These are phyloP conservation scores for Trichoderma lentiforme DNA, from an alignment of 2,329 filamentous ascomycete genomes.

Conservation along the genomic window DNA sequence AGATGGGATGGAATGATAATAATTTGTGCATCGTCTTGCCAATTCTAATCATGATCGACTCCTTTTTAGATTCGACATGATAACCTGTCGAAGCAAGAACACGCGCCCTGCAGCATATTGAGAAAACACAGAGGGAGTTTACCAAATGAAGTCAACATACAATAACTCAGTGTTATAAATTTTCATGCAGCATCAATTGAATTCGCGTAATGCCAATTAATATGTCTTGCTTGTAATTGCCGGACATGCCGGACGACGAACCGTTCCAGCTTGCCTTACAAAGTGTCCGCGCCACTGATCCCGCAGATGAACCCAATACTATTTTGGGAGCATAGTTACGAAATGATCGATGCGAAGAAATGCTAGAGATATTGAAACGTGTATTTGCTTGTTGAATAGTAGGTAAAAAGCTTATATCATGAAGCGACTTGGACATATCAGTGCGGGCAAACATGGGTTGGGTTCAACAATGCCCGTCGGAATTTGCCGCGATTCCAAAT, in stretches of 20 bases:
- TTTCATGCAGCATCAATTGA: neutral
- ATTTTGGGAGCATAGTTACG: neutral
- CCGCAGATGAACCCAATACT: neutral
- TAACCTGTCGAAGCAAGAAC: neutral
- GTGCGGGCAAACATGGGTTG: neutral
- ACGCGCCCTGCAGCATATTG: neutral
- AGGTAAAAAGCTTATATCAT: neutral
- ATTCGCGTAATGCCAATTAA: neutral
- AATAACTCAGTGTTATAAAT: neutral
- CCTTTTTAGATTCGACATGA: neutral
- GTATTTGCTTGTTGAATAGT: neutral
- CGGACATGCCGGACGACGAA: neutral
- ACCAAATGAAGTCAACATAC: neutral
- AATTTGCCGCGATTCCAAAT: neutral
- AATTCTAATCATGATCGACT: neutral
- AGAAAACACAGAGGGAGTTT: neutral
- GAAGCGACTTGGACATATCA: neutral
- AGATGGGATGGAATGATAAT: neutral
- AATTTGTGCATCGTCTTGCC: neutral
- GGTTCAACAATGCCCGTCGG: neutral
- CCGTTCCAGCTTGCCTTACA: neutral
- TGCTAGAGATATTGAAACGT: neutral
- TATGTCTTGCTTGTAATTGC: neutral
- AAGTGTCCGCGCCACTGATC: neutral
- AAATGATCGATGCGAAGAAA: neutral